Evolutionary conservation across 352 stramenopile species (phyloP).

Genomic region (Phytophthora pini): DNA sequence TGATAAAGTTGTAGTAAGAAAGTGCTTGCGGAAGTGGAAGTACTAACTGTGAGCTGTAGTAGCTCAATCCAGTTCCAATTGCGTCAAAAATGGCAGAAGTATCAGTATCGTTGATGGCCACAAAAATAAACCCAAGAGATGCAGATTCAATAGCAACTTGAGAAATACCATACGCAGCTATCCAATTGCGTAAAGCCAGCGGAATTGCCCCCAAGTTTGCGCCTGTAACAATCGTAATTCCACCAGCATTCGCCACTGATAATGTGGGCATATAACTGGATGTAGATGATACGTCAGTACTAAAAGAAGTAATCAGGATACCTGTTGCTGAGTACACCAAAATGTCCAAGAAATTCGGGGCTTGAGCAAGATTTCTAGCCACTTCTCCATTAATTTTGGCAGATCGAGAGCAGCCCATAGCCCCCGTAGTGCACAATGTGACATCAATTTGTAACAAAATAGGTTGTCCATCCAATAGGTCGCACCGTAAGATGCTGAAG

Average conservation of each 20-base stretch:
- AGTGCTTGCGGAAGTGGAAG: slow-evolving; percentile 41
- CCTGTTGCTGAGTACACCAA: slow-evolving; percentile 27
- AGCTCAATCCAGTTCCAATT: slow-evolving; percentile 5
- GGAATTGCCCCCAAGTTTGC: slow-evolving; percentile 12
- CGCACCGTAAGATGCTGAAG: slow-evolving; percentile 52
- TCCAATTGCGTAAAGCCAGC: slow-evolving; percentile 18
- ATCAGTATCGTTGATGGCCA: slow-evolving; percentile 29
- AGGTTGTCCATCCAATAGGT: slow-evolving; percentile 51
- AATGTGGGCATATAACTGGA: slow-evolving; percentile 27
- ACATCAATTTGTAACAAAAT: slow-evolving; percentile 47
- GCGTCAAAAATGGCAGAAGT: slow-evolving; percentile 29
- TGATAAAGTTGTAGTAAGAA: slow-evolving; percentile 36
- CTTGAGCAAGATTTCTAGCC: slow-evolving; percentile 13
- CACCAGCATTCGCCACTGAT: slow-evolving; percentile 7
- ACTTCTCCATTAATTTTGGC: slow-evolving; percentile 23
- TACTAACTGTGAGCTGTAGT: slow-evolving; percentile 15
- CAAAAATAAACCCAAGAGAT: slow-evolving; percentile 35
- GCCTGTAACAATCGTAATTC: slow-evolving; percentile 25
- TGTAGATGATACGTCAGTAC: slow-evolving; percentile 1
- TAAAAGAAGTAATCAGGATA: neutral
- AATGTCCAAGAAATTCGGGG: slow-evolving; percentile 26
- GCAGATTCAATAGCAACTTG: slow-evolving; percentile 19
- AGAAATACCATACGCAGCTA: slow-evolving; percentile 20
- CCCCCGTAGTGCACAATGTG: slow-evolving; percentile 29
- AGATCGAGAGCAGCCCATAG: slow-evolving; percentile 19